Percentiles rank a stretch among this genome's conserved stretches.
These are phyloP conservation scores for Ustulina deusta DNA, from an alignment of 2,329 filamentous ascomycete species.

Conservation along the genomic window DNA sequence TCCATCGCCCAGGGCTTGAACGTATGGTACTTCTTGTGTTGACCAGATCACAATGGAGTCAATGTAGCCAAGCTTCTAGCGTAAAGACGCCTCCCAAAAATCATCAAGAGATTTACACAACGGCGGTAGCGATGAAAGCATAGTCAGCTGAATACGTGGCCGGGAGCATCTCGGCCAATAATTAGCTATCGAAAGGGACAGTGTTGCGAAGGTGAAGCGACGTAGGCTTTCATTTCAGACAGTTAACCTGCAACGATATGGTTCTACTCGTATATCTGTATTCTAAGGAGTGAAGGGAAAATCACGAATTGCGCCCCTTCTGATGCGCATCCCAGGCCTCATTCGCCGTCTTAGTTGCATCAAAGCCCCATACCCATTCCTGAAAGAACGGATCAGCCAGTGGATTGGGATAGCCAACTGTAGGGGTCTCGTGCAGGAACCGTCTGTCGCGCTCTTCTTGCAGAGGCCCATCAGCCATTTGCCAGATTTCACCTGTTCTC, in stretches of 20 bases:
- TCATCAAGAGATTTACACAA: no score
- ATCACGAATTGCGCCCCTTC: slow-evolving; percentile 12
- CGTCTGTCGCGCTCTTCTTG: slow-evolving; percentile 40
- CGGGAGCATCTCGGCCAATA: background rate
- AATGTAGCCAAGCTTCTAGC: no score
- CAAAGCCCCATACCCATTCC: slow-evolving; percentile 42
- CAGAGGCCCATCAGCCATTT: slow-evolving; percentile 41
- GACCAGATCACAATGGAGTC: no score
- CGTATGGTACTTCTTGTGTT: no score
- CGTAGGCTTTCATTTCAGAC: background rate
- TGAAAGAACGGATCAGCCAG: slow-evolving; percentile 44
- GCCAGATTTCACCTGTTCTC: slow-evolving; percentile 40
- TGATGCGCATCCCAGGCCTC: slow-evolving; percentile 35
- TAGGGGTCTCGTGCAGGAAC: slow-evolving; percentile 38
- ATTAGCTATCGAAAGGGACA: background rate
- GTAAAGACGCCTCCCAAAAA: no score
- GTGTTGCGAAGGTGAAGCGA: background rate
- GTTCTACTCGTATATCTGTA: background rate
- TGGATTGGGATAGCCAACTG: slow-evolving; percentile 41
- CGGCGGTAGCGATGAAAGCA: no score
- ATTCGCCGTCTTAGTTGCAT: slow-evolving; percentile 34
- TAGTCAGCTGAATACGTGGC: no score
- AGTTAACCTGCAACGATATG: background rate
- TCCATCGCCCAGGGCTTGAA: no score
- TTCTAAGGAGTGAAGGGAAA: background rate